Evolutionary conservation across 139 green algal genomes (phyloP).

Genomic region (Ettlia oleoabundans): DNA sequence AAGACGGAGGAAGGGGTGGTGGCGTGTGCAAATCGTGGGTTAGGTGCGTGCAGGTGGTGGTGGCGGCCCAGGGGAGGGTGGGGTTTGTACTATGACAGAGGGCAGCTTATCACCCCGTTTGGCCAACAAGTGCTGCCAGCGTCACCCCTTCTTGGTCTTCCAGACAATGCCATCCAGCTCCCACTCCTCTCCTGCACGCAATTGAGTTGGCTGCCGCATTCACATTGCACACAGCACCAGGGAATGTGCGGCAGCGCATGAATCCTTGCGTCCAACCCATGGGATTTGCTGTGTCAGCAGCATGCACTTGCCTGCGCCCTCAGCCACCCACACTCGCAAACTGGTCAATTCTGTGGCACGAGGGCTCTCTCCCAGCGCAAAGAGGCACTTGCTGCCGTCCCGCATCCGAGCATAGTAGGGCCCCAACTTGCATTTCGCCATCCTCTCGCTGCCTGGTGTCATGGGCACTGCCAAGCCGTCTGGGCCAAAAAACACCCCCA

Average conservation of each 20-base stretch:
- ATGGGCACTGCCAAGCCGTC: slow-evolving; percentile 75
- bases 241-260: neutral
- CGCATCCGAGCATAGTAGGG: slow-evolving; percentile 67
- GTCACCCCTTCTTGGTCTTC: slow-evolving; percentile 42
- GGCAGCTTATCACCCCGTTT: too few relatives aligned
- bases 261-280: neutral
- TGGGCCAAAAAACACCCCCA: slow-evolving; percentile 71
- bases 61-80: too few relatives aligned
- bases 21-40: too few relatives aligned
- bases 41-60: too few relatives aligned
- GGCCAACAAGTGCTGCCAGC: too few relatives aligned
- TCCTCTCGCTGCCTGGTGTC: slow-evolving; percentile 25
- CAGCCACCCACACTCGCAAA: slow-evolving; percentile 63
- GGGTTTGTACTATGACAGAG: too few relatives aligned
- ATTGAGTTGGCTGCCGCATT: neutral
- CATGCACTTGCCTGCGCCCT: slow-evolving; percentile 37
- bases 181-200: slow-evolving; percentile 36
- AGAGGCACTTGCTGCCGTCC: slow-evolving; percentile 60
- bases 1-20: too few relatives aligned
- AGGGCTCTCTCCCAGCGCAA: slow-evolving; percentile 51
- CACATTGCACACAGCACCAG: neutral
- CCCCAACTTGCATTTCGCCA: slow-evolving; percentile 59
- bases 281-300: neutral
- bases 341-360: slow-evolving; percentile 50
- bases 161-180: slow-evolving; percentile 67